Evolutionary conservation across 331 rosid species (phyloP), one percentile per base, ranked within the genome.

Genomic region (Dryas integrifolia): DNA sequence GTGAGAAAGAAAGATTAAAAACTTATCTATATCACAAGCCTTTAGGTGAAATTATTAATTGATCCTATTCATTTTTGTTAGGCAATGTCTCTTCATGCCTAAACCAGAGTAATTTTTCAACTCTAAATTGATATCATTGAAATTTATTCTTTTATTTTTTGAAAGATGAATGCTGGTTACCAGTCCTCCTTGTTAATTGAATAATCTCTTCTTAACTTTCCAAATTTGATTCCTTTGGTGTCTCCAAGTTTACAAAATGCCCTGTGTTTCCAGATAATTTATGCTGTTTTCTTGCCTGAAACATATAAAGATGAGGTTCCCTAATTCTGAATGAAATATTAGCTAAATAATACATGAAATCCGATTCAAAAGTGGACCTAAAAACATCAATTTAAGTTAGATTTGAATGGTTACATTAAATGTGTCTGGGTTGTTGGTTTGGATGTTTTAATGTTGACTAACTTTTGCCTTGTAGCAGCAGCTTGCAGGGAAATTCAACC

Each of bases 401-500:
- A 59, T 50, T 61, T 26, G n/a, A 13, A 38, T 76, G 67, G 24
- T 39, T 48, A 43, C 35, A 47, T 58, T 9, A 26, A 72, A 53
- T 56, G 18, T 72, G 46, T 46, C 45, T 72, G 7, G 62, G 39
- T 56, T 77, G 65, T 74, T 78, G 66, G 71, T 71, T 53, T 71
- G 65, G 70, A 13, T 58, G 71, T 78, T 40, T 65, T 24, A 40
- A 49, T 72, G 68, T 74, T 83, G 75, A 80, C 83, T 55, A 47
- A 21, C 35, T 72, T 84, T 87, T 78, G 24, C 65, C 48, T 35
- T 52, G 60, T 58, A 43, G 66, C 89, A 91, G 97, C 81, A 95
- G 96, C 82, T 87, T 70, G 85, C 89, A 13, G 86, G 83, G 73
- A 89, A 70, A 80, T 95, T 89, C 96, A 90, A 82, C 68, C 96